Base-by-base conservation (phyloP, 331 rosid species). In the Ulmus americana region DNA sequence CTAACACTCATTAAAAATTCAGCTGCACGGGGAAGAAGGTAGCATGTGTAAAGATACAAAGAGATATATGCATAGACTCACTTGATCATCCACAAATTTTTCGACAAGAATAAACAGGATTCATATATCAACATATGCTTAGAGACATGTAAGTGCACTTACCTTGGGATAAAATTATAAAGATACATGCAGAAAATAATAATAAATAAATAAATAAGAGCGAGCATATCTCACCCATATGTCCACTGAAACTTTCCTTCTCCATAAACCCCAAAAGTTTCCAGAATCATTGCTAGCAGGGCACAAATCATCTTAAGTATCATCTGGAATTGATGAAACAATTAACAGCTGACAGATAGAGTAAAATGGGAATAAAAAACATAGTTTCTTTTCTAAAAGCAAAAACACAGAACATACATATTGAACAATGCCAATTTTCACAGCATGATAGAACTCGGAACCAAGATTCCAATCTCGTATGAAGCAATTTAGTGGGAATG, bases 401-500 rank as follows among this genome's bases (percentile, higher is more conserved):
- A 57, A 82, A 68, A 45, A 64, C 61, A 57, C 9, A 63, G 52
- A 72, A 81, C 97, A 66, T 85, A 94, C 99, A 85, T 94, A 94
- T 82, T 94, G 99, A 65, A 94, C 99, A 5, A 94, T 89, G 85
- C 99, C 99, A 61, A 94, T 78, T 87, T 94, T 94, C 87, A 94
- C 99, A 39, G 95, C 85, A 76, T 94, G 68, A 79, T 94, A 94
- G 86, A 94, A 94, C 63, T 86, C 81, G n/a, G 88, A 75, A 48
- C 99, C 99, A 79, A 94, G 97, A 78, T 77, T 63, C 99, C 99
- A 94, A 72, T 84, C 88, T 76, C 90, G 77, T 74, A 94, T 40
- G 55, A 80, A 54, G 54, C 82, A 90, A 71, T 94, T 94, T 65
- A 94, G 79, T 10, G 99, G 99, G 68, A 94, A 94, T 45, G 99